phyloP scores from a whole-genome alignment of 345 rosid genomes.

The Cardamine chenopodiifolia region DNA sequence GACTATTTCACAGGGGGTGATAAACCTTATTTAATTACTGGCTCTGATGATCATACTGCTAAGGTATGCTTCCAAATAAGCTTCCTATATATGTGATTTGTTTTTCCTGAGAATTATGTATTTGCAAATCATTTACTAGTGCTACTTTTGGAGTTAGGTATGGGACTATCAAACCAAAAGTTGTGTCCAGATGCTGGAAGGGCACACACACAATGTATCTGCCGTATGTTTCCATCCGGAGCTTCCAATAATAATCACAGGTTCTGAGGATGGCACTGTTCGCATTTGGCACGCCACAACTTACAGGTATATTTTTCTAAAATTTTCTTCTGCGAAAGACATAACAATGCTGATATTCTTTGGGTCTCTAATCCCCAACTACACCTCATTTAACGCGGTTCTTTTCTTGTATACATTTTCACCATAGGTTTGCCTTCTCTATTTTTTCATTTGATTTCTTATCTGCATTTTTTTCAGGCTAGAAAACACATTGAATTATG shows the following conservation, averaged over 20 bases:
- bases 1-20: conserved; percentile 95
- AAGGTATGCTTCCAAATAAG: conserved; percentile 53
- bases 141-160: conserved; percentile 48
- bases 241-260: conserved; percentile 77
- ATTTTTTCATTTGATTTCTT: neutral
- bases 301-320: conserved; percentile 51
- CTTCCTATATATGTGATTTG: conserved; percentile 14
- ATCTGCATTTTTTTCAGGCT: conserved; percentile 56
- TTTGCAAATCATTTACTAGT: conserved; percentile 25
- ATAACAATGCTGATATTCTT: conserved; percentile 19
- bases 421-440: neutral
- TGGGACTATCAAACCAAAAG: conserved; percentile 91
- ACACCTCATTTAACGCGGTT: neutral
- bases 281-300: conserved; percentile 81
- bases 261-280: conserved; percentile 83
- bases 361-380: conserved; percentile 7
- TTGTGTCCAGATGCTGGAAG: conserved; percentile 81
- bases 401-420: conserved; percentile 15
- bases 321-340: conserved; percentile 1
- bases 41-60: conserved; percentile 94
- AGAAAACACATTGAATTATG: conserved; percentile 69
- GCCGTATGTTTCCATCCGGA: conserved; percentile 84
- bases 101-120: neutral
- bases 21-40: conserved; percentile 82
- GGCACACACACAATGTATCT: conserved; percentile 82